Percentiles rank a stretch among this genome's conserved stretches.
phyloP scores from a whole-genome alignment of 495 filamentous ascomycete species.

The Parachaetomium inaequale region DNA sequence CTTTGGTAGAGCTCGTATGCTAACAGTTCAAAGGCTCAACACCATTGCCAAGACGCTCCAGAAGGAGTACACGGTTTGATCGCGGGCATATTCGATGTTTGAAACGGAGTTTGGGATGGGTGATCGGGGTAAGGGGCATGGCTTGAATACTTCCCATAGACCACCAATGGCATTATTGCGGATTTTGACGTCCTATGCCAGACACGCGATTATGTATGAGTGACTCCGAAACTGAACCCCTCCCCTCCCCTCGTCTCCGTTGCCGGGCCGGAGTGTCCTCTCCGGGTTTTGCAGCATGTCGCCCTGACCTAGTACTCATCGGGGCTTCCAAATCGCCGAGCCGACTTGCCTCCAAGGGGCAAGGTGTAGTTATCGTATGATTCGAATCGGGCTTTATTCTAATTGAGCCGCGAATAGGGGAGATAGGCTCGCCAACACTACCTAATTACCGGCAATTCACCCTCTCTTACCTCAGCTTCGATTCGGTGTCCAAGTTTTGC shows the following conservation, averaged over 20 bases:
- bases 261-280: too few relatives aligned
- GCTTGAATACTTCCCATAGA: conserved; percentile 5
- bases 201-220: too few relatives aligned
- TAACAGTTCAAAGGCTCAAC: conserved; percentile 57
- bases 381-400: too few relatives aligned
- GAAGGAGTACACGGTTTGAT: conserved; percentile 72
- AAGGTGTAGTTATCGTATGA: too few relatives aligned
- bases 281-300: too few relatives aligned
- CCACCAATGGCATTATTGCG: neutral
- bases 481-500: neutral
- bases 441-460: too few relatives aligned
- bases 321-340: too few relatives aligned
- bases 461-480: neutral
- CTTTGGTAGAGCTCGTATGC: neutral
- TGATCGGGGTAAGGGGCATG: conserved; percentile 3
- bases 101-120: conserved; percentile 14
- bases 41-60: conserved; percentile 93
- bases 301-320: too few relatives aligned
- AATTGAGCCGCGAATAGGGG: neutral
- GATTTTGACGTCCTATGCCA: neutral
- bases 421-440: neutral
- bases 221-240: too few relatives aligned
- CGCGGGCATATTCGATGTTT: neutral
- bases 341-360: too few relatives aligned
- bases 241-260: too few relatives aligned